A percentile compares a stretch with the other conserved stretches of the same genome.
Conservation (phyloP, 345 rosid genomes). For the Salix arbutifolia region DNA sequence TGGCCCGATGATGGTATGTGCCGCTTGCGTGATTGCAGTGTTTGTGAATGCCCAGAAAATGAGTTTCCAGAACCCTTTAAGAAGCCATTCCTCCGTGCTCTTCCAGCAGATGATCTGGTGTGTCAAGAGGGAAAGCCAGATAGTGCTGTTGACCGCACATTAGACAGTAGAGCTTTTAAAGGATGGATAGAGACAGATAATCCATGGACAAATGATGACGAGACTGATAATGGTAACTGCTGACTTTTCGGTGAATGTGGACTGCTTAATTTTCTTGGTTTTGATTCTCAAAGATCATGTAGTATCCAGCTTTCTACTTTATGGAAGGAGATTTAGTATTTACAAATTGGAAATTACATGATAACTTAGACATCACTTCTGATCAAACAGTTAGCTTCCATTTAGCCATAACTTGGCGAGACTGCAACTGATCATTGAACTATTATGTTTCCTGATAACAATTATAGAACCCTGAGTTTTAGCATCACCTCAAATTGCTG, state of each 20-base stretch:
- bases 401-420: background rate
- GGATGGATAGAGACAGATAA: slow-evolving; percentile 91
- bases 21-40: slow-evolving; percentile 87
- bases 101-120: slow-evolving; percentile 52
- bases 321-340: background rate
- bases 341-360: background rate
- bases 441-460: background rate
- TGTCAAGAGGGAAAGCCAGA: slow-evolving; percentile 97
- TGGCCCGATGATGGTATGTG: slow-evolving; percentile 64
- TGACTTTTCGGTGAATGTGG: background rate
- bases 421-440: background rate
- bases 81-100: slow-evolving; percentile 44
- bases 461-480: background rate
- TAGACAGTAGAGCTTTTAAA: slow-evolving; percentile 67
- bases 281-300: background rate
- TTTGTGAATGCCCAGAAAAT: slow-evolving; percentile 90
- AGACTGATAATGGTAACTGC: slow-evolving; percentile 75
- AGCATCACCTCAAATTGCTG: no score
- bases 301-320: background rate
- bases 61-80: slow-evolving; percentile 84
- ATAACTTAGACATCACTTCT: background rate
- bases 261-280: background rate
- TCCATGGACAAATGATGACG: slow-evolving; percentile 96
- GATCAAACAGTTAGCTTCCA: background rate
- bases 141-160: slow-evolving; percentile 81